These are phyloP conservation scores for Rhizopus sp. DNA, from an alignment of 371 early-diverging fungal genomes.

Conservation along the genomic window DNA sequence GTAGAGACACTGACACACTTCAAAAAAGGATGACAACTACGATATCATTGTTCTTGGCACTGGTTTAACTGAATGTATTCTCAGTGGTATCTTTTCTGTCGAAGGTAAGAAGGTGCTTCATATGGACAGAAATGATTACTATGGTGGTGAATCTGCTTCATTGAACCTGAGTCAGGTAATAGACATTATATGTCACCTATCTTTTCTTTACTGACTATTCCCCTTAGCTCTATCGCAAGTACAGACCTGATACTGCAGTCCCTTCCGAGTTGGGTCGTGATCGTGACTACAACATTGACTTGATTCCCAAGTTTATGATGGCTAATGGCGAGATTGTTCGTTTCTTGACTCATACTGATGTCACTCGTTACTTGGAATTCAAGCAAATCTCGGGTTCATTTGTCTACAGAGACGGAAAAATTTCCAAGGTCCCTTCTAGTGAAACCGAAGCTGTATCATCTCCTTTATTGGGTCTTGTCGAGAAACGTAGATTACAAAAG, in stretches of 20 bases:
- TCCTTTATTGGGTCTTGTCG: constrained; percentile 92
- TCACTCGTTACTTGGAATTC: constrained; percentile 98
- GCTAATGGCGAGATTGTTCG: constrained; percentile 93
- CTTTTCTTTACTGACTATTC: not conserved
- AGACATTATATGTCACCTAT: not conserved
- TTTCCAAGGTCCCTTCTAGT: constrained; percentile 96
- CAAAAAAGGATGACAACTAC: constrained; percentile 76
- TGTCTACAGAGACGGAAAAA: constrained; percentile 86
- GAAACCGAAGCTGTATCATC: constrained; percentile 89
- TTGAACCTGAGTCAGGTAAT: constrained; percentile 91
- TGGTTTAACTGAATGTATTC: constrained; percentile 97
- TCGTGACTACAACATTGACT: constrained; percentile 97
- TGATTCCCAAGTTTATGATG: constrained; percentile 99
- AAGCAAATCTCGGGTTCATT: constrained; percentile 95
- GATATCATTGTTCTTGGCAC: constrained; percentile 97
- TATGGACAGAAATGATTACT: constrained; percentile 98
- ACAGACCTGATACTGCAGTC: constrained; percentile 69
- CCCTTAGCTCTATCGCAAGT: constrained; percentile 84
- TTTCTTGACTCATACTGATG: constrained; percentile 92
- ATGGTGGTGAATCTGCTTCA: constrained; percentile 96
- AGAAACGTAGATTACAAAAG: constrained; percentile 93
- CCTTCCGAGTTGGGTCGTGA: constrained; percentile 79
- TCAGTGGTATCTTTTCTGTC: constrained; percentile 94
- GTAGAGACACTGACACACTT: no score
- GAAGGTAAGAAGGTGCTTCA: constrained; percentile 98